Percentiles rank a stretch among this genome's conserved stretches.
phyloP scores from a whole-genome alignment of 495 filamentous ascomycete species.

The Penicillium crystallinum region DNA sequence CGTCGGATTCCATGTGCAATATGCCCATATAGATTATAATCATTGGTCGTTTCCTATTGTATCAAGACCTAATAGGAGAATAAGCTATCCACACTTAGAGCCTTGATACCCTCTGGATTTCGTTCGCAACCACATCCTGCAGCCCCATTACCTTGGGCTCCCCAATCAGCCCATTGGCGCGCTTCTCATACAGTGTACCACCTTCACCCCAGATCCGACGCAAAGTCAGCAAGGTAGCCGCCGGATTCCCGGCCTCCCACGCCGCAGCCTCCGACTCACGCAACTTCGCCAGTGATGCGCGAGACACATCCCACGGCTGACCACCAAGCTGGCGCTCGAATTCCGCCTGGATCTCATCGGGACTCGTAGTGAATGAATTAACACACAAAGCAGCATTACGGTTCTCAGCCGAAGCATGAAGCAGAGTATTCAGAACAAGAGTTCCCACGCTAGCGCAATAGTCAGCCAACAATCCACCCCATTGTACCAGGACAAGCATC shows the following conservation, averaged over 20 bases:
- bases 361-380: conserved; percentile 65
- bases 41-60: neutral
- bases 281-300: conserved; percentile 48
- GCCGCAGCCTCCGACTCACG: conserved; percentile 48
- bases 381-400: conserved; percentile 56
- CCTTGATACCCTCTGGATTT: conserved; percentile 18
- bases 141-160: conserved; percentile 45
- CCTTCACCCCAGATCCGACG: conserved; percentile 68
- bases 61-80: neutral
- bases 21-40: neutral
- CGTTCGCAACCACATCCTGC: conserved; percentile 31
- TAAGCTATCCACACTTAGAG: conserved; percentile 2
- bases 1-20: neutral
- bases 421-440: conserved; percentile 55
- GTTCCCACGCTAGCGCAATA: conserved; percentile 52
- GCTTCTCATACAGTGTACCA: conserved; percentile 61
- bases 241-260: conserved; percentile 49
- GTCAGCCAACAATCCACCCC: neutral
- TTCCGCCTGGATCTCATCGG: conserved; percentile 55
- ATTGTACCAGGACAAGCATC: neutral
- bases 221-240: conserved; percentile 53
- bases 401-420: conserved; percentile 44
- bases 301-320: conserved; percentile 46
- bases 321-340: conserved; percentile 60
- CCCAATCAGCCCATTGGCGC: conserved; percentile 56